Evolutionary conservation across 768 basidiomycete genomes (phyloP), one percentile per base, ranked within the genome.

Genomic region (Mycena belliarum): DNA sequence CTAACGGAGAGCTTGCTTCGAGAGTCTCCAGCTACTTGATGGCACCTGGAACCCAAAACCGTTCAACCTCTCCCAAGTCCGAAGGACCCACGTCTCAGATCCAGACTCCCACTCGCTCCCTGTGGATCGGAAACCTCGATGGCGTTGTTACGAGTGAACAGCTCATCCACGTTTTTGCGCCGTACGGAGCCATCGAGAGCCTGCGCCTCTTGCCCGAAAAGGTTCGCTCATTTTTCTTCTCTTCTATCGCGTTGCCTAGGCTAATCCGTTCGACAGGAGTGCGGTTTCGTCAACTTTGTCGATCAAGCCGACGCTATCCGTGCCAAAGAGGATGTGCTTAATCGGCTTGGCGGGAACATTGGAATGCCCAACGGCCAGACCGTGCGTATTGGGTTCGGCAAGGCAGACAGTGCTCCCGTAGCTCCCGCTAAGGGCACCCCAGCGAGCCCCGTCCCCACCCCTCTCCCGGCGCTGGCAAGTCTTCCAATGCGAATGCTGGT

Each of bases 71-170:
- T 14, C 92, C 92, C 23, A 94, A 93, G 72, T 80, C 87, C 37
- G 90, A 93, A 73, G 79, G 74, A 32, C 79, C 82, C 41, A 78
- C 83, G 33, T 83, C 85, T 14, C 91, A 94, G 67, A 83, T 88
- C 52, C 95, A 98, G 74, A 89, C 93, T 38, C 96, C 97, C 33
- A 96, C 96, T 12, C 88, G 97, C 49, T 95, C 93, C 32, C 78
- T 99, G 26, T 99, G 97, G 96, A 97, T 99, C 69, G 97, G 97
- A 47, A 98, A 98, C 73, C 79, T 99, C 48, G 97, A 98, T 72
- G 92, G 91, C 64, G 90, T 89, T 52, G 92, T 96, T 53, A 94
- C 94, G 2, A 92, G 93, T 66, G 93, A 95, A 69, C 93, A 97
- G 69, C 86, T 99, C 52, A 92, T 97, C 54, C 88, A 91, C 63